Base-by-base conservation (phyloP, 169 alveolate species). In the Ichthyophthirius multifiliis region DNA sequence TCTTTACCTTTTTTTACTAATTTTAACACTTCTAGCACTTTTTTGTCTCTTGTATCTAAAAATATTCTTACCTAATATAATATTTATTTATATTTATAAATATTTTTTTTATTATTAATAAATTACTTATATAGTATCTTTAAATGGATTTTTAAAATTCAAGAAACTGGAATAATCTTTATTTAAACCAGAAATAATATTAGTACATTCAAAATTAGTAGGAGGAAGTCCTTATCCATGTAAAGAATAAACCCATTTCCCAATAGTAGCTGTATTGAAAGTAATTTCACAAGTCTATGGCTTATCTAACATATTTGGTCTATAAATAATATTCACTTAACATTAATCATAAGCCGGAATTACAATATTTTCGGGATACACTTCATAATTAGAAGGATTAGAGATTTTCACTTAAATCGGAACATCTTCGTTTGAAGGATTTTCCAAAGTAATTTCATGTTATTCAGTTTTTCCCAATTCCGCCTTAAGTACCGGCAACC, bases 381-480 rank as follows among this genome's bases (percentile, higher is more conserved):
- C 87, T 83, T 92, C 94, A 82, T 88, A 94, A 77, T 89, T 86
- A 18, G 91, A 89, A 23, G 94, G 92, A 80, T 94, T 94, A n/a
- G 92, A 77, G 46, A 79, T 89, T 34, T 71, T 75, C 31, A 77
- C 85, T 47, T 94, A 92, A 1, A 92, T 89, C 31, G 46, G 85
- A 2, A 91, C 45, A 65, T 91, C 93, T 65, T 87, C 84, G 7
- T 85, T 88, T 1, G 97, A 90, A 13, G 96, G 97, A 48, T 94
- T 94, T 75, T 94, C 97, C 39, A 94, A 83, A 34, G 76, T 64
- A n/a, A 94, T 78, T 39, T 86, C 87, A 64, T 89, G 92, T 75
- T 92, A 85, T 30, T 81, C 93, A 45, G 82, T 79, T 76, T 94
- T 94, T 5, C 97, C 97, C 32, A 94, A 83, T 77, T 94, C 97